Evolutionary conservation across 2,329 filamentous ascomycete genomes (phyloP), one percentile per base, ranked within the genome.

Genomic region (Grosmannia clavigera): DNA sequence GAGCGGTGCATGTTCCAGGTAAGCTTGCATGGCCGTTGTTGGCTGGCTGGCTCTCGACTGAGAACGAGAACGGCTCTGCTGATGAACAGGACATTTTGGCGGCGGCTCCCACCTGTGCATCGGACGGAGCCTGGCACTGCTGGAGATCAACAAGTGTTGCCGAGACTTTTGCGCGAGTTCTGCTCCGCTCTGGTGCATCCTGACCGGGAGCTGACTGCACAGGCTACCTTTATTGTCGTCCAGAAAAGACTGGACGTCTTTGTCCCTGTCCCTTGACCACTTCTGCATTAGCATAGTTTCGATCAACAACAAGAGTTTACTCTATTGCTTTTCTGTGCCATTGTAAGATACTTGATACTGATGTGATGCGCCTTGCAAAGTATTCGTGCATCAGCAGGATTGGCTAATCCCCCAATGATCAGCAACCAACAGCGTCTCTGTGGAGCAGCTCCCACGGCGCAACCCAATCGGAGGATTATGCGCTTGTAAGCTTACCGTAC

Each of bases 111-210:
- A 81, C 55, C 68, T 81, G 3, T 83, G 80, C 66, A 81, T 82
- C 61, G 80, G 80, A 25, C 74, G 77, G 5, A 79, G 82, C 66
- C 66, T 83, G 38, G 80, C 78, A 0, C 69, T 81, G 50, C 69
- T 82, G 33, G 80, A 83, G 68, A 81, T 82, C 65, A 81, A 82
- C 70, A 85, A 84, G 74, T 83, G 43, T 69, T 81, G 43, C 79
- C 80, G 5, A 75, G 79, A 43, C 70, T 84, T 31, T 68, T 81
- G 63, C 69, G 78, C n/a, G 76, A 81, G 62, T 83, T 78, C 65
- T 71, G 78, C 53, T 77, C 83, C 63, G 71, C 78, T 67, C 71
- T 83, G 31, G 74, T 76, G n/a, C 72, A 78, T 61, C 78, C 78
- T 0, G 72, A 73, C 11, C 72, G 76, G 51, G 73, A 76, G 58